Conservation (phyloP, 2,329 filamentous ascomycete species). For the Trichophyton rubrum region DNA sequence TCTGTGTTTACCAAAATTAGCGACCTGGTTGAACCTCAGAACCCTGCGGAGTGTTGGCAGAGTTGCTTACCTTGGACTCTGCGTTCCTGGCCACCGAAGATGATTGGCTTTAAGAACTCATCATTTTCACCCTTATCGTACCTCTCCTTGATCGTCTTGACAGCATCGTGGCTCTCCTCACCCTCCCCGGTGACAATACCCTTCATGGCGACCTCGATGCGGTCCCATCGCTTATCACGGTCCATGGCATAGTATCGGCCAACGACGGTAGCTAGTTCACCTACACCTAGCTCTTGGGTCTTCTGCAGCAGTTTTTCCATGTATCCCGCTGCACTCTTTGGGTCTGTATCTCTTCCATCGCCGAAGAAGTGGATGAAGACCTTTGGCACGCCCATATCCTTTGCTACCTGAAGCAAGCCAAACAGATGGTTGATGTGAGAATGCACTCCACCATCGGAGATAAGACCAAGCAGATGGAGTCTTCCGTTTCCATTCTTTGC, state of each 20-base stretch:
- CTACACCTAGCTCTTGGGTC: slow-evolving; percentile 69
- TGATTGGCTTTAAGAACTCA: slow-evolving; percentile 97
- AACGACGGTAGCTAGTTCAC: slow-evolving; percentile 82
- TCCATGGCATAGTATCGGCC: slow-evolving; percentile 99
- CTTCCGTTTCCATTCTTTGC: slow-evolving; percentile 83
- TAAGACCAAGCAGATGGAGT: slow-evolving; percentile 79
- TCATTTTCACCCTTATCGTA: slow-evolving; percentile 85
- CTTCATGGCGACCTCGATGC: slow-evolving; percentile 79
- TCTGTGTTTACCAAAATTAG: slow-evolving; percentile 39
- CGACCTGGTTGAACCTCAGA: neutral
- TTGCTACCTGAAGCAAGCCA: slow-evolving; percentile 75
- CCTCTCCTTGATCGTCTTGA: slow-evolving; percentile 73
- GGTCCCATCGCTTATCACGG: slow-evolving; percentile 98
- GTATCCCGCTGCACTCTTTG: slow-evolving; percentile 80
- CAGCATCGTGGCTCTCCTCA: slow-evolving; percentile 69
- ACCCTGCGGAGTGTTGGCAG: neutral
- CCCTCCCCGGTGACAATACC: slow-evolving; percentile 77
- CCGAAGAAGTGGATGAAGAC: slow-evolving; percentile 99
- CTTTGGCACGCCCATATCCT: slow-evolving; percentile 72
- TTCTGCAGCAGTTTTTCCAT: slow-evolving; percentile 75
- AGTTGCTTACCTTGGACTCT: slow-evolving; percentile 61
- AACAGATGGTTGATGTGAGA: slow-evolving; percentile 90
- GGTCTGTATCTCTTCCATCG: slow-evolving; percentile 94
- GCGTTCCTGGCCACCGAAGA: slow-evolving; percentile 72
- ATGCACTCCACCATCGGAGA: slow-evolving; percentile 94